phyloP scores from a whole-genome alignment of 2,329 filamentous ascomycete genomes.

The Cadophora gregata region DNA sequence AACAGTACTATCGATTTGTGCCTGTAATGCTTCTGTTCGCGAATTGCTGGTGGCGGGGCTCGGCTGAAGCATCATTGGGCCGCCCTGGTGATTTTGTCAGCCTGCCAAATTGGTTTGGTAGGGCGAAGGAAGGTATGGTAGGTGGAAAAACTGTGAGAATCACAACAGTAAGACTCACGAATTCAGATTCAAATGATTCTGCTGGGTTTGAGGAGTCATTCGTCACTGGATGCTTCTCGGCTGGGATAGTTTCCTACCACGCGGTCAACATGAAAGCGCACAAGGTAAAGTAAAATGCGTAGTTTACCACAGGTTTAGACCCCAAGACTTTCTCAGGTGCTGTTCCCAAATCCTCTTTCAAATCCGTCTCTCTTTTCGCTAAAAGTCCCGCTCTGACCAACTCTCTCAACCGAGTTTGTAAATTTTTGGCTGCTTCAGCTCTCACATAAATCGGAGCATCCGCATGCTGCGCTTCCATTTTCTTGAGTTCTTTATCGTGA shows the following conservation, averaged over 20 bases:
- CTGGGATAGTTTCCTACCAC: too few species aligned
- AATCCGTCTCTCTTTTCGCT: background rate
- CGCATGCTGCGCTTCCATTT: background rate
- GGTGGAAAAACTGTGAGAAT: too few species aligned
- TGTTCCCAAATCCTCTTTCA: background rate
- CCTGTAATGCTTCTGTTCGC: background rate
- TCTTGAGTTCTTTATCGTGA: background rate
- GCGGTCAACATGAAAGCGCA: background rate
- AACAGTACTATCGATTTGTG: conserved; percentile 3
- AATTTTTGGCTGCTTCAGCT: background rate
- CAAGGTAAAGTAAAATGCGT: too few species aligned
- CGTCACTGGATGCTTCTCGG: too few species aligned
- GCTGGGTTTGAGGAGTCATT: background rate
- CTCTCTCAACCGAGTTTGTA: background rate
- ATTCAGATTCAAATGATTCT: background rate
- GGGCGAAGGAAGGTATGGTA: too few species aligned
- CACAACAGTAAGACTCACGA: too few species aligned
- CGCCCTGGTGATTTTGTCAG: background rate
- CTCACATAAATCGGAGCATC: background rate
- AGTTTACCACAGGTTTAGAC: background rate
- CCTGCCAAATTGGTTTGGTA: background rate
- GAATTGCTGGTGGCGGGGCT: background rate
- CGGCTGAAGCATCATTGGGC: background rate
- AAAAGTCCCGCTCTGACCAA: background rate
- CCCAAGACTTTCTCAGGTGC: background rate